phyloP scores from a whole-genome alignment of 1,284 basidiomycete genomes.

The Austroboletus rostrupii region DNA sequence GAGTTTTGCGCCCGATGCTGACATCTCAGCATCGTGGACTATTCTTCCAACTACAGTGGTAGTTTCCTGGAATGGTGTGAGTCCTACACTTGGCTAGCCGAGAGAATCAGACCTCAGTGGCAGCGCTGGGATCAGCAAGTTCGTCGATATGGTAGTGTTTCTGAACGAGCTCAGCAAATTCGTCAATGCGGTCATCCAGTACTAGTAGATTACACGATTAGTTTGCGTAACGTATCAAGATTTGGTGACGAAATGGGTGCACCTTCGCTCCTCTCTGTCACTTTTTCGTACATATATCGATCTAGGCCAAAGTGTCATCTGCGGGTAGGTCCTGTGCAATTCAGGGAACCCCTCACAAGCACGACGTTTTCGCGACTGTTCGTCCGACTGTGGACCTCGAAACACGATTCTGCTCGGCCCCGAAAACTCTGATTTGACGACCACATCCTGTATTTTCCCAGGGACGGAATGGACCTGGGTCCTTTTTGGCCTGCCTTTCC shows the following conservation, averaged over 20 bases:
- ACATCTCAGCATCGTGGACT: slow-evolving; percentile 62
- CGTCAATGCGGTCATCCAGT: slow-evolving; percentile 83
- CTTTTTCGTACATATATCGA: slow-evolving; percentile 92
- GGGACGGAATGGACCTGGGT: too few species aligned
- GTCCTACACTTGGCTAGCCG: not conserved
- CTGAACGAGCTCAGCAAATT: slow-evolving; percentile 70
- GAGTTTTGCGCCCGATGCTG: slow-evolving; percentile 57
- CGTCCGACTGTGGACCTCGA: slow-evolving; percentile 42
- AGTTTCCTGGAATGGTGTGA: slow-evolving; percentile 49
- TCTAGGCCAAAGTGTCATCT: slow-evolving; percentile 42
- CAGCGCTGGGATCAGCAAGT: slow-evolving; percentile 72
- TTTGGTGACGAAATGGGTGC: slow-evolving; percentile 11
- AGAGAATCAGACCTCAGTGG: slow-evolving; percentile 58
- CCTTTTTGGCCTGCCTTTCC: too few species aligned
- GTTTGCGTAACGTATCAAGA: not conserved
- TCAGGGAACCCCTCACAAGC: slow-evolving; percentile 45
- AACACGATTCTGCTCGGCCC: slow-evolving; percentile 45
- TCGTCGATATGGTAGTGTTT: slow-evolving; percentile 67
- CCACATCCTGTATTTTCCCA: slow-evolving; percentile 1
- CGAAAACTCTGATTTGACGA: slow-evolving; percentile 25
- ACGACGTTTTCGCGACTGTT: slow-evolving; percentile 40
- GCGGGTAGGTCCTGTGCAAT: not conserved
- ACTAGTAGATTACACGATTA: slow-evolving; percentile 36
- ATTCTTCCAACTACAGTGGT: slow-evolving; percentile 81
- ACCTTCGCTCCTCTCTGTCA: slow-evolving; percentile 80